These are phyloP conservation scores for Candida hispaniensis DNA, from an alignment of 805 yeast genomes.

Conservation along the genomic window DNA sequence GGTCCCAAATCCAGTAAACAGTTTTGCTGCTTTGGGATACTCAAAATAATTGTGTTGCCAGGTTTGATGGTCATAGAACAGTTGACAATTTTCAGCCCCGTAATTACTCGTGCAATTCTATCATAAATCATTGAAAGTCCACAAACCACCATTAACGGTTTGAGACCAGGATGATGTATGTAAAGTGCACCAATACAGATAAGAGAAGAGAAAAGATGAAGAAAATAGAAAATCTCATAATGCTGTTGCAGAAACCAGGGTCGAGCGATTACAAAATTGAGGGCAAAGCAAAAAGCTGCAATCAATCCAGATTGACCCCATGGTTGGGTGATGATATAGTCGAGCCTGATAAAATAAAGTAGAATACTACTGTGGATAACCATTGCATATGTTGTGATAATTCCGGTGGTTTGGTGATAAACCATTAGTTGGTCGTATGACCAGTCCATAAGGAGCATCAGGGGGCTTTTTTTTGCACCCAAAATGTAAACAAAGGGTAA, in stretches of 20 bases:
- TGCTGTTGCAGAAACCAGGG: constrained; percentile 14
- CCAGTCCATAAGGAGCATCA: constrained; percentile 31
- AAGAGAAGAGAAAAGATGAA: constrained; percentile 20
- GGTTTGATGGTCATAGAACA: constrained; percentile 16
- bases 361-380: constrained; percentile 19
- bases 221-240: constrained; percentile 21
- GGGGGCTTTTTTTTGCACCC: constrained; percentile 23
- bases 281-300: constrained; percentile 19
- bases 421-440: constrained; percentile 37
- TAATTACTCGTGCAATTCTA: constrained; percentile 17
- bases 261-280: constrained; percentile 20
- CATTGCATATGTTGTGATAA: constrained; percentile 16
- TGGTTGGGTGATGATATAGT: constrained; percentile 18
- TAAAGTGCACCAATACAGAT: constrained; percentile 20
- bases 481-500: constrained; percentile 22
- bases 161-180: constrained; percentile 20
- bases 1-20: no score
- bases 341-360: constrained; percentile 18
- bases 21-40: constrained; percentile 11
- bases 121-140: constrained; percentile 21
- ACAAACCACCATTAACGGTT: constrained; percentile 21
- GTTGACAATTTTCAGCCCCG: constrained; percentile 19
- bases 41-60: constrained; percentile 21
- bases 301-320: constrained; percentile 21
- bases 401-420: constrained; percentile 34